A percentile compares a stretch with the other conserved stretches of the same genome.
Evolutionary conservation across 768 basidiomycete species (phyloP).

Genomic region (Infundibulicybe gibba): DNA sequence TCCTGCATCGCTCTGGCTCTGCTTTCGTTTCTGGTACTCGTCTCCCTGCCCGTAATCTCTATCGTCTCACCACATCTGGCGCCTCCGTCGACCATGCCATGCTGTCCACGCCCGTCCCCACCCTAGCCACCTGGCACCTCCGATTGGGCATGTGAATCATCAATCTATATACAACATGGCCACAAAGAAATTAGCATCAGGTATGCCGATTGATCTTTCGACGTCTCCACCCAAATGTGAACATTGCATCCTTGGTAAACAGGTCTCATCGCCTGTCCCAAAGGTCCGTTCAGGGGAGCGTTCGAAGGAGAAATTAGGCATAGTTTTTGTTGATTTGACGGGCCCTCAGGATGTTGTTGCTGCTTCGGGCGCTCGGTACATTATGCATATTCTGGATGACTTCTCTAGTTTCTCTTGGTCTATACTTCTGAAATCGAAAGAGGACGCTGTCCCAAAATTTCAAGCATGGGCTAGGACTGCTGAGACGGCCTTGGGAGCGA

Average conservation of each 20-base stretch:
- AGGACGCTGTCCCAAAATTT: conserved; percentile 1
- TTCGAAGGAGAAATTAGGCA: conserved; percentile 1
- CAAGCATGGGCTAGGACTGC: background rate
- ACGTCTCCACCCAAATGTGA: too few species aligned
- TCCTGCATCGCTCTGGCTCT: too few species aligned
- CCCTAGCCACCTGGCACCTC: too few species aligned
- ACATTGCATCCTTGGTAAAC: too few species aligned
- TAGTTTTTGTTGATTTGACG: conserved; percentile 4
- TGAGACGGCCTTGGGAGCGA: background rate
- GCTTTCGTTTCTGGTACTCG: background rate
- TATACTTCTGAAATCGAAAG: conserved; percentile 22
- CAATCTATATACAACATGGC: conserved; percentile 3
- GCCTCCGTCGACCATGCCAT: background rate
- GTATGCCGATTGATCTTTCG: background rate
- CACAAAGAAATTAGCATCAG: background rate
- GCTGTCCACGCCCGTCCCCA: too few species aligned
- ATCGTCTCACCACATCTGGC: background rate
- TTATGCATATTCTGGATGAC: conserved; percentile 9
- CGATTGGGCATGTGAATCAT: background rate
- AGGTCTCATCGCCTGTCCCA: background rate
- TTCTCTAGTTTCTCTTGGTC: conserved; percentile 19
- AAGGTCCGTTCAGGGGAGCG: background rate
- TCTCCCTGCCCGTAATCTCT: too few species aligned
- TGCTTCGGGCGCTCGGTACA: background rate
- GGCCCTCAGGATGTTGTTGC: conserved; percentile 3